Percentiles rank a stretch among this genome's conserved stretches.
Evolutionary conservation across 2,329 filamentous ascomycete genomes (phyloP).

Genomic region (Aureobasidium sp.): DNA sequence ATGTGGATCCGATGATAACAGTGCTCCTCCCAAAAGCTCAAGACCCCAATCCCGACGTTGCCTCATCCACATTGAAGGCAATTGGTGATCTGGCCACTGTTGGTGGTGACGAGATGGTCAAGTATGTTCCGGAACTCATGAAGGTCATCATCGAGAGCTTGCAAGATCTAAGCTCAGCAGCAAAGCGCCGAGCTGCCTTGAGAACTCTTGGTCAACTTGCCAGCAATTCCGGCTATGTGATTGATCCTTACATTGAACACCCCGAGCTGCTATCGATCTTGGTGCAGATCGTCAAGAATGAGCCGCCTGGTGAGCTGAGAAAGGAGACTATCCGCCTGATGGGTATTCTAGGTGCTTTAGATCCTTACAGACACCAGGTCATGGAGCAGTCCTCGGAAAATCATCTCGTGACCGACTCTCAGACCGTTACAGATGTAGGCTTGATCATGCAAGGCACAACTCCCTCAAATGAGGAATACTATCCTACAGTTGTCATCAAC

Average conservation of each 20-base stretch:
- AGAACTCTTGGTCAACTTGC: constrained; percentile 86
- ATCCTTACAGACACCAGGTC: constrained; percentile 94
- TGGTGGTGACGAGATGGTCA: constrained; percentile 86
- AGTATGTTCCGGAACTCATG: constrained; percentile 89
- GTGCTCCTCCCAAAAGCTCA: constrained; percentile 89
- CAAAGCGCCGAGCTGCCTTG: constrained; percentile 85
- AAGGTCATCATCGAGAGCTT: constrained; percentile 88
- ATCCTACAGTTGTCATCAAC: constrained; percentile 95
- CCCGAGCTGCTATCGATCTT: constrained; percentile 87
- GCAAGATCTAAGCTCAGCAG: constrained; percentile 84
- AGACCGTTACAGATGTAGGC: constrained; percentile 79
- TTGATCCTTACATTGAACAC: constrained; percentile 90
- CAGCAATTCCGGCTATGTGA: constrained; percentile 95
- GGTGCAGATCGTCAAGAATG: constrained; percentile 88
- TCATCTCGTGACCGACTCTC: constrained; percentile 61
- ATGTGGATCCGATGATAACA: constrained; percentile 92
- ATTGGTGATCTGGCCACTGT: constrained; percentile 92
- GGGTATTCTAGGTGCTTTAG: constrained; percentile 87
- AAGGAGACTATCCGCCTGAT: constrained; percentile 95
- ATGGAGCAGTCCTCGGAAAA: constrained; percentile 82
- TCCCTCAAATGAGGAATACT: constrained; percentile 96
- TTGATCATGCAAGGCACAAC: constrained; percentile 97
- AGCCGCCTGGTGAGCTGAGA: constrained; percentile 76
- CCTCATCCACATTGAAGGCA: constrained; percentile 88
- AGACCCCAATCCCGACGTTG: constrained; percentile 78